Percentiles rank a stretch among this genome's conserved stretches.
Evolutionary conservation across 305 asterid species (phyloP).

Genomic region (Fraxinus baroniana): DNA sequence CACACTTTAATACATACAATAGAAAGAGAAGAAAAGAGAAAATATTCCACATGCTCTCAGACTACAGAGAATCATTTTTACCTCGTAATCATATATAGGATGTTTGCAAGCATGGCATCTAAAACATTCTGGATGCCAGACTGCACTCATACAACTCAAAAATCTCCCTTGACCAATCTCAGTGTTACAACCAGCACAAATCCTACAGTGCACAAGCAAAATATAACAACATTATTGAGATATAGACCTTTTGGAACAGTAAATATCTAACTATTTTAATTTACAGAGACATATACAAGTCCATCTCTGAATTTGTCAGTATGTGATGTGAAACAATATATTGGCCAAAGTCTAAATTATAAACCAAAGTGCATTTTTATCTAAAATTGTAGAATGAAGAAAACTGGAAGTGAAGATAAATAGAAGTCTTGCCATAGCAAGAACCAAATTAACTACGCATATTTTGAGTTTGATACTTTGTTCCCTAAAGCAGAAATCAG

Average conservation of each 20-base stretch:
- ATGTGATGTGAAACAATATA: neutral
- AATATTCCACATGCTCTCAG: neutral
- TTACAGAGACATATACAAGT: neutral
- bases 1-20: conserved; percentile 4
- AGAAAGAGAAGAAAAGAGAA: neutral
- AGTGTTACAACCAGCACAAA: conserved; percentile 87
- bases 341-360: neutral
- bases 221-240: neutral
- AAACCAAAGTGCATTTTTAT: neutral
- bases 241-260: neutral
- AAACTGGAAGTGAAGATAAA: neutral
- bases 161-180: conserved; percentile 88
- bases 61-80: conserved; percentile 25
- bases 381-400: neutral
- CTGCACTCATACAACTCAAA: conserved; percentile 91
- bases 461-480: neutral
- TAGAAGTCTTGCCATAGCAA: neutral
- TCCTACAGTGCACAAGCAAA: conserved; percentile 46
- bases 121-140: conserved; percentile 80
- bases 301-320: neutral
- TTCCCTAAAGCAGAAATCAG: neutral
- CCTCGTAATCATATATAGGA: conserved; percentile 96
- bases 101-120: conserved; percentile 90
- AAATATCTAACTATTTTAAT: neutral
- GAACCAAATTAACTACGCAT: neutral